These are phyloP conservation scores for Aquilaria sinensis DNA, from an alignment of 345 rosid species.

Conservation along the genomic window DNA sequence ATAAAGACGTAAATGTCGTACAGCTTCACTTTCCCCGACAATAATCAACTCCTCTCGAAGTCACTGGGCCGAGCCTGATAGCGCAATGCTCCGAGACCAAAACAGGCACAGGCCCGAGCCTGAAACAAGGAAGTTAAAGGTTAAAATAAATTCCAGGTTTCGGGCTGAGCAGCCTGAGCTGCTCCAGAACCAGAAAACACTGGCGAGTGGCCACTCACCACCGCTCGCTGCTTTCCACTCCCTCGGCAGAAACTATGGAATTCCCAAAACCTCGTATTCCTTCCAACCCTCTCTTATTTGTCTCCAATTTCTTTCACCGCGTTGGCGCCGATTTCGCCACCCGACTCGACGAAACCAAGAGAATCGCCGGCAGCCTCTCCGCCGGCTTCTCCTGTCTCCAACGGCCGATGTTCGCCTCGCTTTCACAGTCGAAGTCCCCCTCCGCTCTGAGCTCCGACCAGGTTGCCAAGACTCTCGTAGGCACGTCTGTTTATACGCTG, in stretches of 20 bases:
- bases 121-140: no score
- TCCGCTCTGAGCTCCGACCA: constrained; percentile 39
- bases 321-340: constrained; percentile 49
- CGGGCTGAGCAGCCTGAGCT: no score
- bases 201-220: not conserved
- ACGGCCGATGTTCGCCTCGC: constrained; percentile 52
- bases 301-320: constrained; percentile 61
- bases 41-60: no score
- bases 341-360: constrained; percentile 50
- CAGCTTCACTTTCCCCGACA: no score
- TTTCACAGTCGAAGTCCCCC: constrained; percentile 48
- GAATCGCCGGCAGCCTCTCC: constrained; percentile 36
- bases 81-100: no score
- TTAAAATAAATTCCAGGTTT: no score
- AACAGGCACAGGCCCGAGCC: no score
- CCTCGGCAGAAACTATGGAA: constrained; percentile 31
- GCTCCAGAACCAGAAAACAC: no score
- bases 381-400: constrained; percentile 19
- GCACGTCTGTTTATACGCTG: constrained; percentile 79
- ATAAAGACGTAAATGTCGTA: no score
- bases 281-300: constrained; percentile 54
- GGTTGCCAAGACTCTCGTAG: constrained; percentile 68
- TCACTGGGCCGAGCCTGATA: no score
- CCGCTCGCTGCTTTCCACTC: not conserved
- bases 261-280: constrained; percentile 29